These are phyloP conservation scores for Sophora flavescens DNA, from an alignment of 306 rosid species.

Conservation along the genomic window DNA sequence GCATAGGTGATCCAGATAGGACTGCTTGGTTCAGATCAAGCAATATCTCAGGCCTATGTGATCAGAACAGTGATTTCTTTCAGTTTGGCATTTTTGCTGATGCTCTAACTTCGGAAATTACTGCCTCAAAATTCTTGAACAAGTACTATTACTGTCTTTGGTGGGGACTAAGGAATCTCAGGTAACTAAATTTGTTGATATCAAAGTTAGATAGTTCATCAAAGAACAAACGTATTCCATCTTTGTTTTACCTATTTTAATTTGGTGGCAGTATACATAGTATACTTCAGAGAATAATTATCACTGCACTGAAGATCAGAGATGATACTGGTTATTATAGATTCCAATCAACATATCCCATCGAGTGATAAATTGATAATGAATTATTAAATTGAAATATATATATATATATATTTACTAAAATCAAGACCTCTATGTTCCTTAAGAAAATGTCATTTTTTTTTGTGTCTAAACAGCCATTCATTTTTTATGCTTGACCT, in stretches of 20 bases:
- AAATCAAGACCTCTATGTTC: conserved; percentile 5
- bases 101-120: conserved; percentile 48
- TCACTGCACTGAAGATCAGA: background rate
- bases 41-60: conserved; percentile 61
- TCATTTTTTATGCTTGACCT: conserved; percentile 14
- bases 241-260: conserved; percentile 6
- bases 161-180: conserved; percentile 62
- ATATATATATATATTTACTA: no score
- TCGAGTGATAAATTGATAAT: background rate
- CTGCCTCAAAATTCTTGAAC: conserved; percentile 56
- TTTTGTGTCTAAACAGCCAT: background rate
- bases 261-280: background rate
- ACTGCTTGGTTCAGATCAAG: conserved; percentile 59
- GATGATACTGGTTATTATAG: conserved; percentile 5
- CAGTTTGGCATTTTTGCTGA: conserved; percentile 65
- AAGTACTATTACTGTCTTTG: conserved; percentile 61
- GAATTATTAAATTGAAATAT: no score
- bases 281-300: conserved; percentile 7
- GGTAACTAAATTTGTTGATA: conserved; percentile 45
- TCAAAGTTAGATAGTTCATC: conserved; percentile 11
- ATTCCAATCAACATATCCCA: conserved; percentile 10
- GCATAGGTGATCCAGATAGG: conserved; percentile 47
- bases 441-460: background rate
- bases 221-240: conserved; percentile 3
- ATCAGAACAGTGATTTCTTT: conserved; percentile 49